Base-by-base conservation (phyloP, 768 basidiomycete species). In the Lentinula raphanica region DNA sequence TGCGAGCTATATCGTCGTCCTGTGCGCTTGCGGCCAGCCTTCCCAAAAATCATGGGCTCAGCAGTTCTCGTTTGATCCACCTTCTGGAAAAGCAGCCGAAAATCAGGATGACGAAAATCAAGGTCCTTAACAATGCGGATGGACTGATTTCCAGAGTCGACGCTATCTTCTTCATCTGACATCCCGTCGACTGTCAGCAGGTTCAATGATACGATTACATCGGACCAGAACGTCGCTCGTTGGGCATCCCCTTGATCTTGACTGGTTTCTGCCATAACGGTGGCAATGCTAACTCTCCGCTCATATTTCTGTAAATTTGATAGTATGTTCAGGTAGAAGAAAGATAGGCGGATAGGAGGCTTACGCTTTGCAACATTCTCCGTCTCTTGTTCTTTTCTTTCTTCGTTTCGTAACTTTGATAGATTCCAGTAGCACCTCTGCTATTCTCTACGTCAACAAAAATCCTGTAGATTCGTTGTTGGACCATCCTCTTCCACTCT, bases 71-170 rank as follows among this genome's bases (percentile, higher is more conserved):
- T 15, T 5, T 51, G 31, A 19, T 51, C 49, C 5, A 51, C 31
- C n/a, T 15, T 32, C 29, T 29, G 6, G 49, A 51, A 35, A 32
- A 51, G 49, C 28, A 12, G 5, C 12, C 31, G 49, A 8, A 51
- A 51, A 32, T 51, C 49, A 4, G 49, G 49, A 32, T 51, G 49
- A 13, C 49, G 49, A 51, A 51, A 51, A 29, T 51, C 49, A 6
- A 51, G 27, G 27, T 51, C 49, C 29, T 29, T 32, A 12, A 51
- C 49, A n/a, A 31, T 11, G 15, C 27, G 8, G 5, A 51, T 31
- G 12, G 17, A 5, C 17, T 51, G 29, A 32, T 51, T n/a, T 21
- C 27, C 29, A 7, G 15, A 12, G 23, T 11, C 8, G 5, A 23
- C 49, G 15, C 29, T 28, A 6, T 51, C 49, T 32, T 32, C 32